Base-by-base conservation (phyloP, 495 filamentous ascomycete genomes). In the Lichina pygmaea region DNA sequence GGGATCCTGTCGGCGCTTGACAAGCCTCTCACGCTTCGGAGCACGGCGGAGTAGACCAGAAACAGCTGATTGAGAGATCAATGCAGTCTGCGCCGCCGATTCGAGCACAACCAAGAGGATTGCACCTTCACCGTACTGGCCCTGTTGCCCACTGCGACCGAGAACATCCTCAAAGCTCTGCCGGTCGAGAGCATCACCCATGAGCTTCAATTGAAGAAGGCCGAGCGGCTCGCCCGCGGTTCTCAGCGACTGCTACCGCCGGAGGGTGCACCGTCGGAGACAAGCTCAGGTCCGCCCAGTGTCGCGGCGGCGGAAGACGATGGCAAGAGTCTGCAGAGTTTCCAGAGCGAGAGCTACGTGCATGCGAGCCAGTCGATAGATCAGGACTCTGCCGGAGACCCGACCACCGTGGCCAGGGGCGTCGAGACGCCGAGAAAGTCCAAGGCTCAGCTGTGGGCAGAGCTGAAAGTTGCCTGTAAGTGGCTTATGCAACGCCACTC, bases 51-150 rank as follows among this genome's bases (percentile, higher is more conserved):
- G 7, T n/a, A 6, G 37, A 17, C 12, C 16, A 33, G 37, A 16
- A 24, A 30, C 0, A 11, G 13, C 11, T 8, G 7, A 9, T 40
- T 17, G 9, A 42, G 30, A 37, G 43, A 44, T 43, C 16, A 3
- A 43, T 43, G 9, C 49, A 95, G 89, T 61, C 67, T 97, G 51
- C 81, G 85, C 42, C 78, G 89, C 46, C 77, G 89, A 51, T 97
- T 97, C 64, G 81, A 94, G 58, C 89, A 95, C 58, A 95, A 97
- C 55, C 89, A 97, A 53, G 86, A 92, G 57, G 91, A 95, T 60
- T 97, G 89, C 59, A 93, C 85, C 42, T 92, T 82, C 58, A 97
- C 89, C n/a, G 82, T 95, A 24, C 76, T 93, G 12, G 89, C 83
- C n/a, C 67, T 97, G 44, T 67, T 97, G 9, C 91, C 91, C 2